phyloP scores from a whole-genome alignment of 148 eudicot species.

The Fagopyrum homotropicum region DNA sequence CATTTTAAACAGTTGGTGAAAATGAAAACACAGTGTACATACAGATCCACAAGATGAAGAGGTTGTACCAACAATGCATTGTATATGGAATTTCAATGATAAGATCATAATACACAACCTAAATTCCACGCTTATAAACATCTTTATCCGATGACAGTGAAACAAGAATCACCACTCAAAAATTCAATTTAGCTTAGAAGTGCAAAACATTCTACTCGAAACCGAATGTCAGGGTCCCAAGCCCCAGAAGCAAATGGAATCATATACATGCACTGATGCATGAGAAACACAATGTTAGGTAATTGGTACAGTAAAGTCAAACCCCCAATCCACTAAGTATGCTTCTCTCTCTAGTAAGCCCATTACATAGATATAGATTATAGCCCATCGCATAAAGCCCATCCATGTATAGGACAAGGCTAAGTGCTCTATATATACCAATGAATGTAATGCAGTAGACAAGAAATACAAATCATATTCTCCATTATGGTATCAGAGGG shows the following conservation, averaged over 20 bases:
- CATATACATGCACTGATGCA: neutral
- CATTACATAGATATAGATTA: too few relatives aligned
- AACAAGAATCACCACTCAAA: neutral
- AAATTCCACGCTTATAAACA: neutral
- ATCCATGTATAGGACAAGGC: too few relatives aligned
- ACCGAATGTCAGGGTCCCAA: neutral
- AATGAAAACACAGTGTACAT: neutral
- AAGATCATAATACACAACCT: neutral
- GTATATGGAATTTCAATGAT: neutral
- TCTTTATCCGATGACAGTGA: neutral
- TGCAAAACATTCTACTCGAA: neutral
- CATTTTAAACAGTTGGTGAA: neutral
- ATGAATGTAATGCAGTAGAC: too few relatives aligned
- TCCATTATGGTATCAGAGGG: too few relatives aligned
- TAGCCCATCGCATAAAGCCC: too few relatives aligned
- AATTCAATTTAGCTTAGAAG: neutral
- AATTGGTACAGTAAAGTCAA: neutral
- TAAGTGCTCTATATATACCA: too few relatives aligned
- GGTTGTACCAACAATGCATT: neutral
- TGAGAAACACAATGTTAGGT: neutral
- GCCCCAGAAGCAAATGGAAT: neutral
- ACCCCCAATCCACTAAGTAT: neutral
- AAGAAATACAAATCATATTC: too few relatives aligned
- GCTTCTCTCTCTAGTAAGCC: neutral
- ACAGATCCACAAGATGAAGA: neutral